Base-by-base conservation (phyloP, 169 alveolate species). In the Eimeria maxima region DNA sequence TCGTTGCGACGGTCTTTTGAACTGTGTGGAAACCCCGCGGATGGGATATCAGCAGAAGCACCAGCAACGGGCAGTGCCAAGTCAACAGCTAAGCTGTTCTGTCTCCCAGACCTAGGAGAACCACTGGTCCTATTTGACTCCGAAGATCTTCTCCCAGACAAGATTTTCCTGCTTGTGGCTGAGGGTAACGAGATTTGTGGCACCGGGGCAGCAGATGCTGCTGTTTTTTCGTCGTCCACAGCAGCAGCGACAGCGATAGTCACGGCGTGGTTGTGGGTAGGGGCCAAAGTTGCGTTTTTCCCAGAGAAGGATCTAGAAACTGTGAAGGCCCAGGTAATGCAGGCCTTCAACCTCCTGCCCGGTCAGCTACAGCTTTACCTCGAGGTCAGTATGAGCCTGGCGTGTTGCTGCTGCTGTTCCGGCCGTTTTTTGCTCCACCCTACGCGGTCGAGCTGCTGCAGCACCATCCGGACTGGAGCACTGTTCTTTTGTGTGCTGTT, bases 191-290 rank as follows among this genome's bases (percentile, higher is more conserved):
- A 42, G n/a, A 47, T 38, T 27, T 3, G 47, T 71, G 42, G 67
- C 80, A 60, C n/a, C 81, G 57, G 63, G 63, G 22, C 24, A 24
- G 16, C 45, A 33, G 81, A 29, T 24, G 55, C 93, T 63, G 81
- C 80, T 2, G 24, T 50, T 20, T 29, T 45, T 60, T 50, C 63
- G 29, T 29, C 90, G 5, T 14, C 90, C 29, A 14, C 44, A 47
- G 57, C 80, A 33, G n/a, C 57, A n/a, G 60, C 33, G 38, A 13
- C 93, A 38, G 93, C 20, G 4, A 44, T 81, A 42, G 80, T 42
- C 42, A 83, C 20, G 22, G 81, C 93, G 53, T 86, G 93, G 93
- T 81, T 86, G 78, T 86, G 93, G 93, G 80, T 86, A 18, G 93
- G 93, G 45, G 50, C 76, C 29, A 81, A 57, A 45, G 93, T 81